phyloP scores from a whole-genome alignment of 768 basidiomycete genomes.

The Paxillus ammoniavirescens region DNA sequence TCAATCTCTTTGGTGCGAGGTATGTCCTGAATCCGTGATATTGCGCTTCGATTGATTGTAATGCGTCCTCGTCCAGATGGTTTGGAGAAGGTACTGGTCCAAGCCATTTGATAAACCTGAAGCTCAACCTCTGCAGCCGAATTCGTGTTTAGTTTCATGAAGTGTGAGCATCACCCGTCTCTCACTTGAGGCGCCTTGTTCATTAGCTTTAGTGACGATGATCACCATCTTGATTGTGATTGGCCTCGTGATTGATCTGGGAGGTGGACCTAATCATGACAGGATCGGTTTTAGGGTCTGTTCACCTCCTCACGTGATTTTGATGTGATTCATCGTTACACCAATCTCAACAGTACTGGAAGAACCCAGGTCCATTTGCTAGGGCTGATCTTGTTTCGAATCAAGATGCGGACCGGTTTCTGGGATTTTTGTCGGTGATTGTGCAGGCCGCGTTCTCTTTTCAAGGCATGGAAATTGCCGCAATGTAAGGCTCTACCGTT shows the following conservation, averaged over 20 bases:
- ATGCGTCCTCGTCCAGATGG: conserved; percentile 32
- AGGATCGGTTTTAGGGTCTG: conserved; percentile 66
- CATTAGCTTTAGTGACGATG: conserved; percentile 42
- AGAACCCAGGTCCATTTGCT: conserved; percentile 56
- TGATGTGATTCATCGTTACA: background rate
- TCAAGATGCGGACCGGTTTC: conserved; percentile 38
- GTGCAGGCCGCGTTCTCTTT: conserved; percentile 70
- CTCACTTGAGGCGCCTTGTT: background rate
- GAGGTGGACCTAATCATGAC: conserved; percentile 69
- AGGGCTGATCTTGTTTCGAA: conserved; percentile 31
- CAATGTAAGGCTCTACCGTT: conserved; percentile 47
- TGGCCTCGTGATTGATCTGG: conserved; percentile 71
- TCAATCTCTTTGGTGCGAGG: conserved; percentile 74
- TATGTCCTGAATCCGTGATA: conserved; percentile 19
- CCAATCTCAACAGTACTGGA: conserved; percentile 51
- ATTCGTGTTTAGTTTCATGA: conserved; percentile 65
- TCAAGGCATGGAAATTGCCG: conserved; percentile 75
- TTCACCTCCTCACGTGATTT: conserved; percentile 6
- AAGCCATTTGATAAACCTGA: background rate
- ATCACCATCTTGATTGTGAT: conserved; percentile 59
- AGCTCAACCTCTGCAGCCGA: conserved; percentile 44
- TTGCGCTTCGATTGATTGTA: background rate
- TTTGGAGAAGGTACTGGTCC: conserved; percentile 59
- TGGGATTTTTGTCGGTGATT: conserved; percentile 41
- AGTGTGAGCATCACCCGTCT: conserved; percentile 39